These are phyloP conservation scores for Fraxinus albicans DNA, from an alignment of 305 asterid species.

Conservation along the genomic window DNA sequence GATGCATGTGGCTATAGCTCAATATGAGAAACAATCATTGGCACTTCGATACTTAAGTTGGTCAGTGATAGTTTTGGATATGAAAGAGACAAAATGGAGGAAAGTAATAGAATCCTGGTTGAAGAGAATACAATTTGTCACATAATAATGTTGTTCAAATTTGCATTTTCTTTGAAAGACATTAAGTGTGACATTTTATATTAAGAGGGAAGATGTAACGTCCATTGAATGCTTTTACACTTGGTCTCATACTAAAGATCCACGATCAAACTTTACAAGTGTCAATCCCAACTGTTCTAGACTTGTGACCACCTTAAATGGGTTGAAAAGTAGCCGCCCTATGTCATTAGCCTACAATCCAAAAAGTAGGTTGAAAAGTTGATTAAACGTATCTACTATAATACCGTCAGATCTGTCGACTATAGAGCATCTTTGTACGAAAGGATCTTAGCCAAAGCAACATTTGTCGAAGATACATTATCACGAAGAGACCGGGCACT, in stretches of 20 bases:
- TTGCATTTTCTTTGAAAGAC: background rate
- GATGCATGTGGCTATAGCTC: background rate
- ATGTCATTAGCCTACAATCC: too few relatives aligned
- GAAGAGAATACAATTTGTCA: background rate
- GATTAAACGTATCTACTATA: too few relatives aligned
- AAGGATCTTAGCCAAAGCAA: background rate
- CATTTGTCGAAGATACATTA: background rate
- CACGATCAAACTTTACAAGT: background rate
- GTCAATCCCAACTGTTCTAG: background rate
- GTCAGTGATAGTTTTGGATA: background rate
- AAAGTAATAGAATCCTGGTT: background rate
- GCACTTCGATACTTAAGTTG: background rate
- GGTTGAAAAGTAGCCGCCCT: background rate
- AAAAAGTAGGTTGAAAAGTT: background rate
- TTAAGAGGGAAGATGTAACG: background rate
- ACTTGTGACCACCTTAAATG: background rate
- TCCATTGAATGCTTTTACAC: background rate
- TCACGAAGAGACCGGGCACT: background rate
- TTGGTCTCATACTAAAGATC: background rate
- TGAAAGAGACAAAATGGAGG: background rate
- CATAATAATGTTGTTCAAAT: background rate
- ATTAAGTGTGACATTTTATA: background rate
- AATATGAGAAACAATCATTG: background rate
- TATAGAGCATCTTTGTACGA: background rate
- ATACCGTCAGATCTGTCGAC: too few relatives aligned